Percentiles rank a stretch among this genome's conserved stretches.
Evolutionary conservation across 805 yeast genomes (phyloP).

Genomic region (Candida sithepensis): DNA sequence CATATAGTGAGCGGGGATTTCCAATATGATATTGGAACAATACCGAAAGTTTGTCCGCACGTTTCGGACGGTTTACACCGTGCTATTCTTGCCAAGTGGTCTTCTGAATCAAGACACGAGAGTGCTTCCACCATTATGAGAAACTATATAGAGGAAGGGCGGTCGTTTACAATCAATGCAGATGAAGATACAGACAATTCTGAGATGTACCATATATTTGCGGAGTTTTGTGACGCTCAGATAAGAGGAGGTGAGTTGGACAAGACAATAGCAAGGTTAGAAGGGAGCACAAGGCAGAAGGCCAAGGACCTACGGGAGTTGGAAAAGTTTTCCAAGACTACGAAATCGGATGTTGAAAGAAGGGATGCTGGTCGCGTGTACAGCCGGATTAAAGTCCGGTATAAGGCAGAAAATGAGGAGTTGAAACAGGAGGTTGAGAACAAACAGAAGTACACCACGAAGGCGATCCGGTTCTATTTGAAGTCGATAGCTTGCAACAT

Average conservation of each 20-base stretch:
- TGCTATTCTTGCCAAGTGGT: constrained; percentile 60
- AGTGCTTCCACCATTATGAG: constrained; percentile 55
- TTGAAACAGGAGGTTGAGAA: constrained; percentile 36
- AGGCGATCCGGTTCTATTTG: constrained; percentile 59
- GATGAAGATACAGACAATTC: constrained; percentile 29
- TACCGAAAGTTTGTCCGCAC: constrained; percentile 9
- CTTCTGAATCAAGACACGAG: constrained; percentile 66
- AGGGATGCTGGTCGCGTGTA: constrained; percentile 51
- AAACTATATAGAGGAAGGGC: constrained; percentile 52
- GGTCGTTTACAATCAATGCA: constrained; percentile 25
- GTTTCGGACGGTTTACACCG: constrained; percentile 17
- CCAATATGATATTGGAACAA: background rate
- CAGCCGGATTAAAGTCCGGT: constrained; percentile 44
- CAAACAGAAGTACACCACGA: constrained; percentile 36
- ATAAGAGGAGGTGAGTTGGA: constrained; percentile 41
- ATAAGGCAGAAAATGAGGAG: constrained; percentile 46
- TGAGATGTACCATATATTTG: constrained; percentile 55
- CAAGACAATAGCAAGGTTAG: constrained; percentile 41
- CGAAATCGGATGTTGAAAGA: constrained; percentile 43
- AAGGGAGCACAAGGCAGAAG: constrained; percentile 28
- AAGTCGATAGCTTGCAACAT: constrained; percentile 46
- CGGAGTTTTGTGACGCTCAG: constrained; percentile 70
- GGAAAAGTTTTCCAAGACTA: constrained; percentile 38
- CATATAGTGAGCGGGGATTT: constrained; percentile 22
- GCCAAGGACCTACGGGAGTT: constrained; percentile 48